Conservation (phyloP, 345 rosid species). For the Arabidopsis thaliana region TAIR10.1 NC_003076.8:1835001-1835500, state of each 20-base stretch:
- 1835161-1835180: constrained; percentile 60
- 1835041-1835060: constrained; percentile 29
- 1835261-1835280: constrained; percentile 55
- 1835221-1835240: constrained; percentile 67
- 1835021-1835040: constrained; percentile 21
- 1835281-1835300: constrained; percentile 54
- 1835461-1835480: constrained; percentile 81
- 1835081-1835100: background rate
- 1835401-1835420: constrained; percentile 77
- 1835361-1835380: constrained; percentile 91
- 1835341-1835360: constrained; percentile 82
- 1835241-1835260: constrained; percentile 73
- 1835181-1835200: constrained; percentile 91
- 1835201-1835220: constrained; percentile 86
- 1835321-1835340: constrained; percentile 57
- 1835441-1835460: constrained; percentile 74
- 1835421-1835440: constrained; percentile 62
- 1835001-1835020: constrained; percentile 47
- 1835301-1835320: constrained; percentile 74
- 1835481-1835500: constrained; percentile 78
- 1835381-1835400: constrained; percentile 74
- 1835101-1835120: constrained; percentile 46
- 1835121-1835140: constrained; percentile 54
- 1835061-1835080: background rate
- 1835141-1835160: constrained; percentile 80